phyloP scores from a whole-genome alignment of 495 filamentous ascomycete species.

The Podospora pseudoanserina region DNA sequence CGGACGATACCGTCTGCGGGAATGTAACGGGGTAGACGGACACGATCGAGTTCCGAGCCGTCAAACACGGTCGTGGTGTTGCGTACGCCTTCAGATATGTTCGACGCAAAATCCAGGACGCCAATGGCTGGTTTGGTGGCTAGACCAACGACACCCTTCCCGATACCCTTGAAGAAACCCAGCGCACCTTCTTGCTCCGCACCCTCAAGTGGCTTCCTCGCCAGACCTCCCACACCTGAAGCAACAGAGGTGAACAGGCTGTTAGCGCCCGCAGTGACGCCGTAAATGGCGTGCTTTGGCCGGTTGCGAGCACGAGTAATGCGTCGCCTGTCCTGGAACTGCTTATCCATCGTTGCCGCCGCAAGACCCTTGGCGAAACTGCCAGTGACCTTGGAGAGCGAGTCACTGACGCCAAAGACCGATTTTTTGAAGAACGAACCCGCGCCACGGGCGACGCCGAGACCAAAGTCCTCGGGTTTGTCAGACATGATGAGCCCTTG shows the following conservation, averaged over 20 bases:
- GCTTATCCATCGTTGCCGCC: conserved; percentile 93
- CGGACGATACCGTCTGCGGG: conserved; percentile 89
- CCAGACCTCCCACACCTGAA: conserved; percentile 87
- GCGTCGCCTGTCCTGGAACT: conserved; percentile 92
- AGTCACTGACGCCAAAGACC: conserved; percentile 93
- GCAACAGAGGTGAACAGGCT: conserved; percentile 90
- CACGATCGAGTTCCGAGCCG: conserved; percentile 85
- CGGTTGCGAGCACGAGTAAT: conserved; percentile 91
- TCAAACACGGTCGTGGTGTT: conserved; percentile 99
- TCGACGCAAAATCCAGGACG: conserved; percentile 93
- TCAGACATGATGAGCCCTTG: conserved; percentile 97
- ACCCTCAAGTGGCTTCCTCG: conserved; percentile 88
- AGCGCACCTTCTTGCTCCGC: conserved; percentile 91
- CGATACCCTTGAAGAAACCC: conserved; percentile 96
- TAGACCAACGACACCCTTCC: conserved; percentile 87
- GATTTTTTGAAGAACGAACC: conserved; percentile 98
- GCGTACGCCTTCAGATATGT: conserved; percentile 91
- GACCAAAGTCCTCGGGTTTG: conserved; percentile 84
- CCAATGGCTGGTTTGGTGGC: conserved; percentile 96
- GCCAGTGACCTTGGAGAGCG: conserved; percentile 92
- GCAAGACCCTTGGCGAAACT: conserved; percentile 94
- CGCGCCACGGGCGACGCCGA: conserved; percentile 93
- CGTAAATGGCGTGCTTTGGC: conserved; percentile 94
- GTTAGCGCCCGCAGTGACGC: conserved; percentile 92
- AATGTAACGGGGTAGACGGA: conserved; percentile 87